phyloP scores from a whole-genome alignment of 176 grass and related monocot species.

The Cenchrus purpureus region DNA sequence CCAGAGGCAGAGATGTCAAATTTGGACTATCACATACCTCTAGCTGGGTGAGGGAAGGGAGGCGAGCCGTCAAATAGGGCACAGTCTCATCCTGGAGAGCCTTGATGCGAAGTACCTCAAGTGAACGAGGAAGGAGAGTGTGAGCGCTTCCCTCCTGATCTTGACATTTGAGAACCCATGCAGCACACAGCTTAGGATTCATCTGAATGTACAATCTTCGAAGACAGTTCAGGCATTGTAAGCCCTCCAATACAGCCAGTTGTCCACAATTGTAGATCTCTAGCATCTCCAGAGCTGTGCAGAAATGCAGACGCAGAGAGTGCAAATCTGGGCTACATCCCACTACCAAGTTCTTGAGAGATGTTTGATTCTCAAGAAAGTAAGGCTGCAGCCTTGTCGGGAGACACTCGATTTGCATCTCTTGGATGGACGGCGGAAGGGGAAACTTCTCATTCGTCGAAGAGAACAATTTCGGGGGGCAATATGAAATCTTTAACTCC shows the following conservation, averaged over 20 bases:
- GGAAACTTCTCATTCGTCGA: not conserved
- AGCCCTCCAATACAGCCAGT: not conserved
- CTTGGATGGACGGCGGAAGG: too few species aligned
- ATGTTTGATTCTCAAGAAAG: too few species aligned
- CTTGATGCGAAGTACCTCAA: not conserved
- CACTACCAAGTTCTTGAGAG: too few species aligned
- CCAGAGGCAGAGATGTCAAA: not conserved
- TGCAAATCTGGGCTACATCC: not conserved
- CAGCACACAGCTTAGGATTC: not conserved
- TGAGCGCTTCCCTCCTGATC: not conserved
- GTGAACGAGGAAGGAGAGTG: not conserved
- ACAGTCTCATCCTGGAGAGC: not conserved
- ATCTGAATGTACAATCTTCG: not conserved
- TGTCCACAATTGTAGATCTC: not conserved
- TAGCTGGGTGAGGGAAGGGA: not conserved
- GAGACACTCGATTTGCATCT: too few species aligned
- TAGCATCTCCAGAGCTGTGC: conserved; percentile 6
- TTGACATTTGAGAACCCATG: not conserved
- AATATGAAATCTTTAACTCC: rapidly evolving
- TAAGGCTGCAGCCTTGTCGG: too few species aligned
- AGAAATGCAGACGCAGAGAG: not conserved
- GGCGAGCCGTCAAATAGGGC: not conserved
- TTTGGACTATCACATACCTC: not conserved
- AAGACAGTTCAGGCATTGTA: not conserved
- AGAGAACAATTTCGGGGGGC: not conserved